Conservation (phyloP, 75 land plant genomes). For the Larix kaempferi region DNA sequence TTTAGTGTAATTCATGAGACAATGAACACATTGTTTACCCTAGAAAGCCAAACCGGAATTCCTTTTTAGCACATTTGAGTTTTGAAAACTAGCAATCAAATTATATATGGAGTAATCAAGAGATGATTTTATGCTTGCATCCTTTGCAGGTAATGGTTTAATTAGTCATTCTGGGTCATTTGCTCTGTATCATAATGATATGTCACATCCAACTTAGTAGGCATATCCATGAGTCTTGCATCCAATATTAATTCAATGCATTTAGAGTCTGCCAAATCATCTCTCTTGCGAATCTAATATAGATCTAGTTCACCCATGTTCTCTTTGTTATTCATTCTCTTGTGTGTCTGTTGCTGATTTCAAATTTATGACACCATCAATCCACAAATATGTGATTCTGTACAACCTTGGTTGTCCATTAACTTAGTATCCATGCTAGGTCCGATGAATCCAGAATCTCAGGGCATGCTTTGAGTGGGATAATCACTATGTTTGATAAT, state of each 20-base stretch:
- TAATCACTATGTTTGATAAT: not conserved
- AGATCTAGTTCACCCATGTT: not conserved
- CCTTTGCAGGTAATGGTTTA: not conserved
- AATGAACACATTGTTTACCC: too few relatives aligned
- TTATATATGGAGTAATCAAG: not conserved
- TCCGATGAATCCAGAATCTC: not conserved
- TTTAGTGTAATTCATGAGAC: too few relatives aligned
- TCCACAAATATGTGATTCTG: not conserved
- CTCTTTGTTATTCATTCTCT: not conserved
- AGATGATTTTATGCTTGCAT: not conserved
- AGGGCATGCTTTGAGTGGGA: not conserved
- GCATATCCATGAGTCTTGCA: not conserved
- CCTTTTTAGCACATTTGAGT: not conserved
- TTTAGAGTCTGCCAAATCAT: not conserved
- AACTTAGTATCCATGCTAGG: not conserved
- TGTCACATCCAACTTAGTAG: not conserved
- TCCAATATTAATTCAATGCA: not conserved
- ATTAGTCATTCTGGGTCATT: not conserved
- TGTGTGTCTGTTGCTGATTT: not conserved
- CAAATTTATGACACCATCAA: not conserved
- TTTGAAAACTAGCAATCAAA: not conserved
- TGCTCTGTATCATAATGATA: not conserved
- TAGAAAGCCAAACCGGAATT: too few relatives aligned
- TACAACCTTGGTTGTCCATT: not conserved
- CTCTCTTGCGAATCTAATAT: not conserved